Base-by-base conservation (phyloP, 2,329 filamentous ascomycete genomes). In the Calonectria fujianensis region DNA sequence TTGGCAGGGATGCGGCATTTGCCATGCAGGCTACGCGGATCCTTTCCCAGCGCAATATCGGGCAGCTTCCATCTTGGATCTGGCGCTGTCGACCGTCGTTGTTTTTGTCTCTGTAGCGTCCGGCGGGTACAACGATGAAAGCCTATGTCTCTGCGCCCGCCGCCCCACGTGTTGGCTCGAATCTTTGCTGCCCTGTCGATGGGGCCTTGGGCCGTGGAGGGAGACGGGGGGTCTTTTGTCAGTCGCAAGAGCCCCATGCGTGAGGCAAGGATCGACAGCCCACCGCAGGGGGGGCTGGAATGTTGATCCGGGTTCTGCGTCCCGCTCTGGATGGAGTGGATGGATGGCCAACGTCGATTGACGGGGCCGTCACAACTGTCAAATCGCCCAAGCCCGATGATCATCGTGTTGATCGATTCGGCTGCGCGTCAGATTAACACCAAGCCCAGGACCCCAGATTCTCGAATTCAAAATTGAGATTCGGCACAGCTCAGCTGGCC, bases 401-500 rank as follows among this genome's bases (percentile, higher is more conserved):
- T 73, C 70, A 45, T 35, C 65, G 14, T 54, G 70, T 69, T 59
- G 64, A 73, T 73, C 54, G 50, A 48, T 61, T 37, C 61, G 32
- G 20, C 3, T 27, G 31, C n/a, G 65, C 31, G 37, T 11, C 29
- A 35, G 41, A 10, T 48, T 48, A 11, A 45, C 10, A n/a, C 35
- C 24, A 24, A 24, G 14, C 13, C 24, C 6, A 35, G 6, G 27
- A 57, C 50, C 35, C 50, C 27, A 18, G 65, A 68, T 35, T 68
- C 50, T 41, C 57, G 31, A 24, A 20, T 39, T 61, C 20, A 10
- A 48, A 48, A n/a, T 11, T 16, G 41, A 48, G 29, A 50, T 48
- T 27, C n/a, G 16, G 27, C n/a, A 37, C 39, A 16, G 37, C 51
- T 31, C 35, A 27, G 27, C 32, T 29, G 61, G 27, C 29, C 27